Base-by-base conservation (phyloP, 2,329 filamentous ascomycete genomes). In the Nectriaceae sp. region DNA sequence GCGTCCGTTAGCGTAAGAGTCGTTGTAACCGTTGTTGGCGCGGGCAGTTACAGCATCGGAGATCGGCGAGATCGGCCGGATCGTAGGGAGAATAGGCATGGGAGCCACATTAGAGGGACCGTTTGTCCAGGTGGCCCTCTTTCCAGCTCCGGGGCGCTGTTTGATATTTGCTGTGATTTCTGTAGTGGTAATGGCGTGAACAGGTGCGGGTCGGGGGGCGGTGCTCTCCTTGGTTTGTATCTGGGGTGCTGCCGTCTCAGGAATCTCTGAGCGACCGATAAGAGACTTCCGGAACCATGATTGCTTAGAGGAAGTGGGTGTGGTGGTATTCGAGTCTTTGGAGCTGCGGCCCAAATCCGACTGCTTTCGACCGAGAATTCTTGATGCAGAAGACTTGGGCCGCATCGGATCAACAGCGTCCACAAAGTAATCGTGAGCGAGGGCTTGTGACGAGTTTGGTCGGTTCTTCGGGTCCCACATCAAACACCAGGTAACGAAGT, bases 281-380 rank as follows among this genome's bases (percentile, higher is more conserved):
- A 99, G 79, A 11, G 94, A 97, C 68, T 96, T 91, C 57, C 94
- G 84, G 73, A 99, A 97, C 94, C 94, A 99, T 0, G 93, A 97
- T 20, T 89, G 89, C 74, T 97, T 97, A 4, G 89, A 83, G 2
- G 87, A 81, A 16, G 88, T 78, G 8, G 88, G 78, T 8, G 86
- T 77, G 1, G 78, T 78, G 8, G 62, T 52, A 18, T 51, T 54
- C 15, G 65, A 57, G 40, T 94, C 88, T 67, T 87, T 89, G 19
- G 79, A 78, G 40, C 77, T 76, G 54, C 86, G 84, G 64, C 81
- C 84, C 46, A 95, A 75, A 57, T 95, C 91, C 0, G 92, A 97
- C 57, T 92, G 88, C 73, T 97, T 97, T 57, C 91, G 87, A 40
- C 91, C 89, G 13, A 97, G 78, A 21, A 96, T 83, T 60, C 86